phyloP scores from a whole-genome alignment of 768 basidiomycete genomes.

The Tubosaeta sp. region DNA sequence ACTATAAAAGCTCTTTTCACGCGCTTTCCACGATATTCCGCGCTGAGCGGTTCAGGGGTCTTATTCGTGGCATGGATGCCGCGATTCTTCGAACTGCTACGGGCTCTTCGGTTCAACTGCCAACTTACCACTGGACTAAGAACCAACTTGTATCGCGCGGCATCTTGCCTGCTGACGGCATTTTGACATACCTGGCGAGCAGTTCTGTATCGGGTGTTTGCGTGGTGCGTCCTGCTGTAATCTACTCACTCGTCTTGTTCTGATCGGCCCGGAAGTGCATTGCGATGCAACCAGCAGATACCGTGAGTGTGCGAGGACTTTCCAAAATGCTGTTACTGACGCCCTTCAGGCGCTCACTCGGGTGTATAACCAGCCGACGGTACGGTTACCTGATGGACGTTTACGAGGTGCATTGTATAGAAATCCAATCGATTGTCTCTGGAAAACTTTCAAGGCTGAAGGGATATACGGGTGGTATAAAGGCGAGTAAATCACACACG shows the following conservation, averaged over 20 bases:
- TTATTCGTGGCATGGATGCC: conserved; percentile 89
- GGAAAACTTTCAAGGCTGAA: conserved; percentile 91
- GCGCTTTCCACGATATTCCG: conserved; percentile 77
- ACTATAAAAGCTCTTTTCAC: conserved; percentile 81
- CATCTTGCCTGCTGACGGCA: conserved; percentile 69
- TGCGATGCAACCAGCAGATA: conserved; percentile 94
- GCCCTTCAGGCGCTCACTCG: conserved; percentile 71
- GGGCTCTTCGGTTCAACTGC: conserved; percentile 95
- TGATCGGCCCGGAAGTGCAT: conserved; percentile 49
- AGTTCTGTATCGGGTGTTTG: conserved; percentile 88
- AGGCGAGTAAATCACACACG: conserved; percentile 39
- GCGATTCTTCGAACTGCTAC: conserved; percentile 91
- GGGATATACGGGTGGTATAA: conserved; percentile 96
- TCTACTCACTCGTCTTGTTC: conserved; percentile 2
- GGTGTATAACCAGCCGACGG: conserved; percentile 94
- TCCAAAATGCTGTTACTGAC: not conserved
- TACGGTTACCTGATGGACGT: conserved; percentile 63
- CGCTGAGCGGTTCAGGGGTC: conserved; percentile 73
- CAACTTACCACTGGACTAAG: conserved; percentile 94
- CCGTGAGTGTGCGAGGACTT: conserved; percentile 44
- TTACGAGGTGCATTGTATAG: conserved; percentile 76
- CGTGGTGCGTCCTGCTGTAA: conserved; percentile 57
- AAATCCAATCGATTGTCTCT: conserved; percentile 93
- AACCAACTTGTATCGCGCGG: conserved; percentile 64
- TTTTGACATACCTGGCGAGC: conserved; percentile 84